A percentile compares a stretch with the other conserved stretches of the same genome.
These are phyloP conservation scores for Alternaria tenuissima DNA, from an alignment of 2,329 filamentous ascomycete species.

Conservation along the genomic window DNA sequence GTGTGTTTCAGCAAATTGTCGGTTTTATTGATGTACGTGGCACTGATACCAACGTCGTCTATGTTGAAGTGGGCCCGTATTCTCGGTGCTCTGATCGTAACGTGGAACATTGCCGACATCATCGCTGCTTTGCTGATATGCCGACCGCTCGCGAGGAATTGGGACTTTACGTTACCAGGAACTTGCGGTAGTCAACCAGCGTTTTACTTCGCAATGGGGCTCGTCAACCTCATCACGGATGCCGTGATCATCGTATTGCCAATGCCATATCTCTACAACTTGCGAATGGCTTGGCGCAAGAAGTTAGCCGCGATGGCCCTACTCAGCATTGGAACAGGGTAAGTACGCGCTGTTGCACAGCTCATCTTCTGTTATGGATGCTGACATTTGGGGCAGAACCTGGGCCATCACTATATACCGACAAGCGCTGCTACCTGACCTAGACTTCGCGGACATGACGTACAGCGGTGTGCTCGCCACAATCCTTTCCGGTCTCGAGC, in stretches of 20 bases:
- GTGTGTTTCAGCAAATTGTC: too few relatives aligned
- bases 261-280: constrained; percentile 28
- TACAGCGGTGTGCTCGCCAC: constrained; percentile 28
- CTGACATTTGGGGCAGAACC: constrained; percentile 14
- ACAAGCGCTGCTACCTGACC: constrained; percentile 18
- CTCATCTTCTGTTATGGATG: too few relatives aligned
- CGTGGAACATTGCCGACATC: too few relatives aligned
- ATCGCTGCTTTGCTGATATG: too few relatives aligned
- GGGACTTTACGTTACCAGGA: constrained; percentile 18
- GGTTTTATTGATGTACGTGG: too few relatives aligned
- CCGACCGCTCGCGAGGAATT: too few relatives aligned
- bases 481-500: constrained; percentile 31
- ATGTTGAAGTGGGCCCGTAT: too few relatives aligned
- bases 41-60: too few relatives aligned
- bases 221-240: constrained; percentile 31
- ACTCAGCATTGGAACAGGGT: constrained; percentile 33
- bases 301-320: constrained; percentile 26
- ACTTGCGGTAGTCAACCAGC: constrained; percentile 29
- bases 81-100: too few relatives aligned
- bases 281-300: constrained; percentile 20
- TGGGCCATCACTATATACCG: constrained; percentile 37
- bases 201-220: constrained; percentile 21
- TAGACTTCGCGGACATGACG: constrained; percentile 33
- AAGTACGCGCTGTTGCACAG: neutral
- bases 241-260: constrained; percentile 26